Evolutionary conservation across 176 grass and related monocot species (phyloP), one percentile per base, ranked within the genome.

Genomic region (Bromus sterilis): DNA sequence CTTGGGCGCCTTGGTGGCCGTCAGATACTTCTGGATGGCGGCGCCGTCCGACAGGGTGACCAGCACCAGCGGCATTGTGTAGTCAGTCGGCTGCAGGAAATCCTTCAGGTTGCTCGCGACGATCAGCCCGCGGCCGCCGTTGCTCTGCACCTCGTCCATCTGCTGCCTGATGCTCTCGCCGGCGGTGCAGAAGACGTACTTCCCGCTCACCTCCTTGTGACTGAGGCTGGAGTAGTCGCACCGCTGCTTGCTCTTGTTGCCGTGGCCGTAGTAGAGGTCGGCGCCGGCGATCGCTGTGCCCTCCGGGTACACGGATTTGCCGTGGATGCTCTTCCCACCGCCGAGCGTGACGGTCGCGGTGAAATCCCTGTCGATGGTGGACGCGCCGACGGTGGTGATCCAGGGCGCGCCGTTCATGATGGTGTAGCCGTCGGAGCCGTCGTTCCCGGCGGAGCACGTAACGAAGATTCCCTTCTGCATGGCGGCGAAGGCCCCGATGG

Each of bases 381-480:
- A 35, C 5, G 92, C 92, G 7, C 92, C 92, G 71, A 94, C 86
- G 56, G 92, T 94, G 0, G 92, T 81, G 86, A 94, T 87, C 92
- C 92, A 91, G 0, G 89, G 92, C 16, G 92, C 92, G 55, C 84
- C 79, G 71, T 94, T 94, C 63, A 80, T 21, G 92, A 94, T 7
- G 3, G 80, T 86, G 80, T 88, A 88, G 21, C 75, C 79, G 1
- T 72, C 49, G 7, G 89, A 60, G 8, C 92, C 92, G 28, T 83
- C 83, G 79, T 94, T 94, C 16, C 92, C 92, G 1, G 92, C 83
- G 0, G 92, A 91, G 86, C 85, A 86, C 15, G 83, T 21, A 0
- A 94, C 89, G 35, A 89, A 83, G 66, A 94, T 18, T 4, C 92
- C 92, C 86, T 59, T 88, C 31, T 60, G 7, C 56, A 94, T 68